A percentile compares a stretch with the other conserved stretches of the same genome.
Conservation (phyloP, 495 filamentous ascomycete genomes). For the Neurospora pannonica region DNA sequence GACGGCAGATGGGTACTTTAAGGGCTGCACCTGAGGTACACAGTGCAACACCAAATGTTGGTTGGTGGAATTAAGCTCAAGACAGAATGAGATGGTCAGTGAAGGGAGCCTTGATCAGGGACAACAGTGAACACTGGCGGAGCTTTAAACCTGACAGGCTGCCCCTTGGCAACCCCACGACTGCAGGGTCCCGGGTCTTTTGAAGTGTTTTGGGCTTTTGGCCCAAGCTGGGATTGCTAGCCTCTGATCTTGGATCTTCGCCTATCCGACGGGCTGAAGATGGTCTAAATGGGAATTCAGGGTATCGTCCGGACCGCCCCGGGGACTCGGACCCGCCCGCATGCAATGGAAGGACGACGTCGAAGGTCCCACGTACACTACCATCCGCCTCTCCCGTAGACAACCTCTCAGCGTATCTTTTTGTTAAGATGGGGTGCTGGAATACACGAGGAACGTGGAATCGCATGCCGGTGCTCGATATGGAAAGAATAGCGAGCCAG, state of each 20-base stretch:
- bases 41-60: background rate
- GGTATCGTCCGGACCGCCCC: background rate
- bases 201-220: background rate
- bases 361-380: background rate
- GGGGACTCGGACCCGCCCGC: background rate
- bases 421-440: background rate
- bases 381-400: background rate
- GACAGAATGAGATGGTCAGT: background rate
- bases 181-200: background rate
- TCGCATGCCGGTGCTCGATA: background rate
- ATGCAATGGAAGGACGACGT: background rate
- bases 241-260: background rate
- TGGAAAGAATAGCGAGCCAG: background rate
- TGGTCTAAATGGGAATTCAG: background rate
- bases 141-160: background rate
- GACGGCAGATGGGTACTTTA: background rate
- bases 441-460: background rate
- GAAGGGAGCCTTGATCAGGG: background rate
- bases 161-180: background rate
- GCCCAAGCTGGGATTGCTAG: background rate
- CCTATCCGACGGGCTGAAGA: background rate
- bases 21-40: background rate
- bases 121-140: background rate
- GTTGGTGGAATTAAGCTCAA: background rate
- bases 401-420: background rate